Percentiles rank a stretch among this genome's conserved stretches.
Evolutionary conservation across 1,284 basidiomycete species (phyloP).

Genomic region (Filobasidium uniguttulatum): DNA sequence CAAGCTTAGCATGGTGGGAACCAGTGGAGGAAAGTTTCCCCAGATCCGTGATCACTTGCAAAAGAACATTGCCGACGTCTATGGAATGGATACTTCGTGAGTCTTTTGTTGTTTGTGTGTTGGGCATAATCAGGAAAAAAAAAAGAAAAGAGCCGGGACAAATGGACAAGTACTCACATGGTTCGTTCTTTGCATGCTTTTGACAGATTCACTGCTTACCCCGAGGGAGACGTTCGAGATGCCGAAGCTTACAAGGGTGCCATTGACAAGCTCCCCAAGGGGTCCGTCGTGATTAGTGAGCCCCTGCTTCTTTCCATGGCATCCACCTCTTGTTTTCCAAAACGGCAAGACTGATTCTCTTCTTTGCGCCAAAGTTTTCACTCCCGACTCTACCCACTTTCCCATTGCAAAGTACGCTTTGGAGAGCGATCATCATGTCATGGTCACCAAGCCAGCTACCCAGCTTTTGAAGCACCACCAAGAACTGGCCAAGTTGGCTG

Average conservation of each 20-base stretch:
- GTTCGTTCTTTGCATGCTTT: not conserved
- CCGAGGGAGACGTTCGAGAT: slow-evolving; percentile 54
- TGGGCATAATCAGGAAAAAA: not conserved
- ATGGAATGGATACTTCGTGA: slow-evolving; percentile 71
- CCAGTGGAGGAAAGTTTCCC: slow-evolving; percentile 47
- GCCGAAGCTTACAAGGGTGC: slow-evolving; percentile 76
- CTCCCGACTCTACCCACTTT: slow-evolving; percentile 54
- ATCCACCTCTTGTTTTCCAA: no score
- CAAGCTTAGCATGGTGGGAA: slow-evolving; percentile 35
- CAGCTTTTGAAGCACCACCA: slow-evolving; percentile 72
- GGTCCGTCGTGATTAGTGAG: slow-evolving; percentile 74
- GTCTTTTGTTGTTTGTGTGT: slow-evolving; percentile 19
- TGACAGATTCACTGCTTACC: slow-evolving; percentile 60
- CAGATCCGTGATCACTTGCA: slow-evolving; percentile 66
- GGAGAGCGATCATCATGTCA: slow-evolving; percentile 66
- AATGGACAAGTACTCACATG: slow-evolving; percentile 5
- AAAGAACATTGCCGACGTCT: slow-evolving; percentile 67
- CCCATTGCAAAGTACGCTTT: slow-evolving; percentile 74
- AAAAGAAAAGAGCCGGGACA: no score
- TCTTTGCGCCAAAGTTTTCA: slow-evolving; percentile 25
- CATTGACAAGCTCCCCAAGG: slow-evolving; percentile 62
- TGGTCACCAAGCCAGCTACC: slow-evolving; percentile 85
- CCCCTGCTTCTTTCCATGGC: slow-evolving; percentile 11
- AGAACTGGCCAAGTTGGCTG: slow-evolving; percentile 55
- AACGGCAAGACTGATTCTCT: not conserved